These are phyloP conservation scores for Claviceps purpurea DNA, from an alignment of 2,329 filamentous ascomycete genomes.

Conservation along the genomic window DNA sequence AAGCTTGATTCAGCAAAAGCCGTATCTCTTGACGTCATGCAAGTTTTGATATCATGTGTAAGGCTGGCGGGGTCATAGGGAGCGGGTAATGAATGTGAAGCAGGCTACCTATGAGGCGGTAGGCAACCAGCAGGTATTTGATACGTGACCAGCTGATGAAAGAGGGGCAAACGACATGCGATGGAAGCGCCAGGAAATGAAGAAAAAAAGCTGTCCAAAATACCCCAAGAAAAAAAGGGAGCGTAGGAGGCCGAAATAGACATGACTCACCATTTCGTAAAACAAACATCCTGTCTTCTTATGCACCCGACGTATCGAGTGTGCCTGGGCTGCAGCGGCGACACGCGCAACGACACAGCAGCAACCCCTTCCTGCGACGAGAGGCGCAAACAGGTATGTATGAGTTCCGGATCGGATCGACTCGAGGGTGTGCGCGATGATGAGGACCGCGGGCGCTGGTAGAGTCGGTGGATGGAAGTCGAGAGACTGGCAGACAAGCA, in stretches of 20 bases:
- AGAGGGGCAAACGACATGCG: no score
- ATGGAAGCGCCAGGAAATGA: background rate
- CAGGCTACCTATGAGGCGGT: no score
- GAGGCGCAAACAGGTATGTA: background rate
- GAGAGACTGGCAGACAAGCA: no score
- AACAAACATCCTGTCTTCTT: slow-evolving; percentile 23
- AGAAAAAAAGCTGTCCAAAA: background rate
- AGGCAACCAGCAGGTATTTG: no score
- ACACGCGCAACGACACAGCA: background rate
- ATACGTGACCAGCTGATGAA: no score
- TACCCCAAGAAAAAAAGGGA: background rate
- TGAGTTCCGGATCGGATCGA: background rate
- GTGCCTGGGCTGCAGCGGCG: background rate
- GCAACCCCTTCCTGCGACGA: background rate
- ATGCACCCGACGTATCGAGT: background rate
- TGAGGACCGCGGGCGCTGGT: background rate
- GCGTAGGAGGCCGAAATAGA: background rate
- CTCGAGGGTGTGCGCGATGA: background rate
- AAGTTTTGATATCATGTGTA: no score
- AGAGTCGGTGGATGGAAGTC: background rate
- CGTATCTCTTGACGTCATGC: no score
- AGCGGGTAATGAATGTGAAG: no score
- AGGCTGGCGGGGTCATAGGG: no score
- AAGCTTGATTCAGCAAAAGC: background rate
- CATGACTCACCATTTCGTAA: slow-evolving; percentile 29